Conservation (phyloP, 192 early-diverging fungal species). For the Obelidium mucronatum region DNA sequence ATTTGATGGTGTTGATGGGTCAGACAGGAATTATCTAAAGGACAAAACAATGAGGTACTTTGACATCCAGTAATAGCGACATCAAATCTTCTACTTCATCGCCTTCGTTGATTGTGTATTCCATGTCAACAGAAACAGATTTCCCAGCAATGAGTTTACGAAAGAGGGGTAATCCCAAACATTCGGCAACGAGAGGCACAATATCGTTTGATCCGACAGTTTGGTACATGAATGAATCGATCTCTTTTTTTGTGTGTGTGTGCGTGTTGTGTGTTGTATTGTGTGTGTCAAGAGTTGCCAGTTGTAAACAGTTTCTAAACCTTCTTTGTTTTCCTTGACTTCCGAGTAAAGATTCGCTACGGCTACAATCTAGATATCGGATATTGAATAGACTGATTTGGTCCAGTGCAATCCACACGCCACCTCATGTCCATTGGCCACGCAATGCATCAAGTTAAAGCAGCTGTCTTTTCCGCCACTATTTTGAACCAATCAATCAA, state of each 20-base stretch:
- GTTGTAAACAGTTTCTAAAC: neutral
- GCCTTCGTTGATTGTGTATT: conserved; percentile 70
- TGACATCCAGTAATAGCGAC: conserved; percentile 72
- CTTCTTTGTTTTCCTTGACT: conserved; percentile 66
- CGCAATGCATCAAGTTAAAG: conserved; percentile 95
- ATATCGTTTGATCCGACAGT: conserved; percentile 91
- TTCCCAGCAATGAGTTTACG: conserved; percentile 74
- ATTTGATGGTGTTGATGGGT: neutral
- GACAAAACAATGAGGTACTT: conserved; percentile 46
- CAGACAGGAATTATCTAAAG: neutral
- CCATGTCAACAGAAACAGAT: conserved; percentile 67
- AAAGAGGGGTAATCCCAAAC: conserved; percentile 86
- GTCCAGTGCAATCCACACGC: neutral
- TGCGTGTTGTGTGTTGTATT: neutral
- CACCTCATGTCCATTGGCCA: conserved; percentile 85
- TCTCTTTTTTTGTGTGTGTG: conserved; percentile 83
- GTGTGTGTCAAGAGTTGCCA: neutral
- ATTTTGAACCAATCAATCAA: too few relatives aligned
- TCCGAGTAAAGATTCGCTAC: conserved; percentile 91
- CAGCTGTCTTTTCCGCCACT: conserved; percentile 98
- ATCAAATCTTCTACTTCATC: conserved; percentile 98
- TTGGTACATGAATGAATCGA: conserved; percentile 97
- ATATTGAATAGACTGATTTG: neutral
- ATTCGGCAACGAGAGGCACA: conserved; percentile 81
- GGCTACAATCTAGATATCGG: conserved; percentile 68